Conservation (phyloP, 805 yeast genomes). For the Metschnikowia aberdeeniae region DNA sequence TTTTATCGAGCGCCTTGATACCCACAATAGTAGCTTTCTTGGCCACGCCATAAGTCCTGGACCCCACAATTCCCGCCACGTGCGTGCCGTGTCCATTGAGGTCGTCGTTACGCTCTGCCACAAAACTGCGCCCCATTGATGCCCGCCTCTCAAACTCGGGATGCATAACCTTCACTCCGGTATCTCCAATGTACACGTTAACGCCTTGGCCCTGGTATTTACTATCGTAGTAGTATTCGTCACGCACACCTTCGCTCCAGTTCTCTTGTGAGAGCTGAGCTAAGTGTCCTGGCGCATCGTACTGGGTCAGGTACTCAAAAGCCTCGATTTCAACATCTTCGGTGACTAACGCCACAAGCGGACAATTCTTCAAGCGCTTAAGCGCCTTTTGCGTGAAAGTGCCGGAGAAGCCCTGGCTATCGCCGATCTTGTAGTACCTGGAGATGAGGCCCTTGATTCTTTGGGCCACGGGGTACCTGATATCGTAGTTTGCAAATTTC, state of each 20-base stretch:
- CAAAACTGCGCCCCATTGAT: constrained; percentile 13
- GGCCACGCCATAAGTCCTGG: constrained; percentile 50
- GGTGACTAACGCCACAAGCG: constrained; percentile 62
- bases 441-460: constrained; percentile 47
- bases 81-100: constrained; percentile 57
- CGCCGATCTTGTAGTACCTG: constrained; percentile 60
- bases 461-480: constrained; percentile 29
- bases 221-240: constrained; percentile 46
- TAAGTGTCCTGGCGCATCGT: constrained; percentile 59
- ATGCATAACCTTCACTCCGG: constrained; percentile 12
- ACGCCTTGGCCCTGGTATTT: constrained; percentile 41
- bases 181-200: constrained; percentile 18
- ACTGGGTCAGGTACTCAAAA: constrained; percentile 42
- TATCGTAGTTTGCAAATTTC: constrained; percentile 44
- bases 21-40: constrained; percentile 45
- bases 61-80: constrained; percentile 52
- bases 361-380: constrained; percentile 49
- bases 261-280: constrained; percentile 53
- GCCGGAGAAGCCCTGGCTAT: constrained; percentile 67
- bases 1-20: constrained; percentile 64
- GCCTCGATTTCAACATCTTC: constrained; percentile 63
- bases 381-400: constrained; percentile 47
- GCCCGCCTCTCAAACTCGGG: constrained; percentile 15
- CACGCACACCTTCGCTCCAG: constrained; percentile 18
- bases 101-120: constrained; percentile 25